Conservation (phyloP, 2,329 filamentous ascomycete genomes). For the Sphaceloma murrayae region DNA sequence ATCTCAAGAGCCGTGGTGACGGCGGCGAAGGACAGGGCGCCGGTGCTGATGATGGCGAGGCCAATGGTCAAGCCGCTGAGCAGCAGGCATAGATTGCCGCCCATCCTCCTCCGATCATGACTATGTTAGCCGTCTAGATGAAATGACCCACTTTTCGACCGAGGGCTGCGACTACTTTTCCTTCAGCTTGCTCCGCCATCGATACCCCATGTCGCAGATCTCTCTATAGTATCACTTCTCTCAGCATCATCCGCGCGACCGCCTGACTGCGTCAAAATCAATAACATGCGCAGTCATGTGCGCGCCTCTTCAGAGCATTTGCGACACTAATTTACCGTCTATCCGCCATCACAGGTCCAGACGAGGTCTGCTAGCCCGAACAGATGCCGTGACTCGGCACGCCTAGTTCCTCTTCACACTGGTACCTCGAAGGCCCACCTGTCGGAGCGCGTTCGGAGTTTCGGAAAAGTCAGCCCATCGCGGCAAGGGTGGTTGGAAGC, state of each 20-base stretch:
- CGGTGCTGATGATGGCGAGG: slow-evolving; percentile 17
- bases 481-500: background rate
- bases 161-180: background rate
- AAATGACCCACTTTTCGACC: background rate
- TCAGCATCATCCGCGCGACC: background rate
- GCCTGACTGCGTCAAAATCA: background rate
- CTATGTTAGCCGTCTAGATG: slow-evolving; percentile 10
- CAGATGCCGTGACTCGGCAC: background rate
- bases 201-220: slow-evolving; percentile 10
- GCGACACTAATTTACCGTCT: no score
- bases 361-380: no score
- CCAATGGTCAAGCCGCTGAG: slow-evolving; percentile 8
- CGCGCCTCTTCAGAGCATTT: no score
- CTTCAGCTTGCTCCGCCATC: slow-evolving; percentile 8
- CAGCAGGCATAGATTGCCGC: slow-evolving; percentile 16
- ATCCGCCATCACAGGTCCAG: no score
- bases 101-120: background rate
- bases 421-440: slow-evolving; percentile 1
- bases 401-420: background rate
- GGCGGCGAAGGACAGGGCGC: slow-evolving; percentile 26
- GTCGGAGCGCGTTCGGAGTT: background rate
- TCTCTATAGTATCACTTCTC: background rate
- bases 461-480: slow-evolving; percentile 6
- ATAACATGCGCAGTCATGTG: background rate
- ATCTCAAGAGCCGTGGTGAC: slow-evolving; percentile 74